Evolutionary conservation across 441 rosid species (phyloP), one percentile per base, ranked within the genome.

Genomic region (Croton laevigatus): DNA sequence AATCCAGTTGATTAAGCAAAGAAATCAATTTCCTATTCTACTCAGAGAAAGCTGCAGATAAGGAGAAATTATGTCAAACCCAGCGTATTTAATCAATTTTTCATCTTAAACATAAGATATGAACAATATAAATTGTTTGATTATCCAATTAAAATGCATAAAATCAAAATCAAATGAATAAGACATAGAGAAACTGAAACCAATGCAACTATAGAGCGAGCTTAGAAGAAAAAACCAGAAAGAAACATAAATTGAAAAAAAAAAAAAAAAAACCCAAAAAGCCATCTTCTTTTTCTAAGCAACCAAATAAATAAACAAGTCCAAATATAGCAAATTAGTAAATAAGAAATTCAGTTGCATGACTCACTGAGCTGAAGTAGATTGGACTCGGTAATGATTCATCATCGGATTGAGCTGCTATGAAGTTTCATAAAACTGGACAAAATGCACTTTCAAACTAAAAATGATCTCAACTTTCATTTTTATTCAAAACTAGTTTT

Each of bases 301-400:
- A 65, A 36, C 58, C 68, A 74, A 48, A 45, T 11, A 22, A 48
- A 34, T 19, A 3, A 61, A 19, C 32, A 13, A 27, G 27, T 6
- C 1, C n/a, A 20, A 12, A 53, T 7, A 53, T 27, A 27, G 32
- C 32, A 27, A 7, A 11, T 19, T 19, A 53, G 4, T 19, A 58
- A 27, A 13, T 22, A 0, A 48, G 5, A 37, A 54, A 57, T 53
- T 8, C 9, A 20, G 48, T 1, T 0, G 4, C 27, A 10, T 49
- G 19, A 59, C 75, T 70, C 48, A 66, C 80, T 51, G 52, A 48
- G 65, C 37, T 53, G 67, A 46, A 7, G 37, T 32, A 8, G 52
- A 73, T 69, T 19, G 16, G 45, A 73, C n/a, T 62, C 46, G 57
- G 42, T 42, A 19, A 38, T 32, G 57, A 32, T 44, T 63, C 16